Evolutionary conservation across 495 filamentous ascomycete genomes (phyloP).

Genomic region (Neurospora terricola): DNA sequence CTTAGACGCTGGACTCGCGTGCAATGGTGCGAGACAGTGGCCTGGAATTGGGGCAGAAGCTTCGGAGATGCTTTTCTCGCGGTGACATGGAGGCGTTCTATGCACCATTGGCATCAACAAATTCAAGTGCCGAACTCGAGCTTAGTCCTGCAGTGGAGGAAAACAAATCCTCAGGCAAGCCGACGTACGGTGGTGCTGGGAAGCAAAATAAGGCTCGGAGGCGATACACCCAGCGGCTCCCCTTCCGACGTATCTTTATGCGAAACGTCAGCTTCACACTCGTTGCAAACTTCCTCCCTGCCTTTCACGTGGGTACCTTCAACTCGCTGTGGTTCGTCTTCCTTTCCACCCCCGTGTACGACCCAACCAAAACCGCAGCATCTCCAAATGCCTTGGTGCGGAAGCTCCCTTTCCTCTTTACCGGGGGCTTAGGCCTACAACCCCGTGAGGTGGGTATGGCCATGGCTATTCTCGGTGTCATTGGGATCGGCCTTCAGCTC

Average conservation of each 20-base stretch:
- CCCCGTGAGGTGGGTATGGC: slow-evolving; percentile 67
- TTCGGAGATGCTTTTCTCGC: slow-evolving; percentile 13
- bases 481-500: slow-evolving; percentile 70
- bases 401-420: slow-evolving; percentile 63
- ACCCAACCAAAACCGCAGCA: slow-evolving; percentile 27
- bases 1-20: slow-evolving; percentile 42
- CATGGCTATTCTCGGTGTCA: slow-evolving; percentile 65
- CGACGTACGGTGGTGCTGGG: not conserved
- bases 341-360: slow-evolving; percentile 68
- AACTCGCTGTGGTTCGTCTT: slow-evolving; percentile 79
- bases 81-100: slow-evolving; percentile 2
- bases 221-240: slow-evolving; percentile 36
- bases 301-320: slow-evolving; percentile 73
- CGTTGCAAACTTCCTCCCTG: slow-evolving; percentile 56
- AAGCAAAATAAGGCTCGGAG: slow-evolving; percentile 9
- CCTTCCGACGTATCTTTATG: slow-evolving; percentile 72
- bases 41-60: slow-evolving; percentile 23
- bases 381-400: slow-evolving; percentile 19
- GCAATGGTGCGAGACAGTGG: slow-evolving; percentile 41
- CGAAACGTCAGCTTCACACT: slow-evolving; percentile 60
- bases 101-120: slow-evolving; percentile 8
- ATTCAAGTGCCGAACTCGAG: not conserved
- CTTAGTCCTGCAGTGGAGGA: not conserved
- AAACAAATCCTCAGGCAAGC: not conserved
- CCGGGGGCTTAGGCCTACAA: slow-evolving; percentile 68